phyloP scores from a whole-genome alignment of 345 rosid genomes.

The Melaleuca quinquenervia region DNA sequence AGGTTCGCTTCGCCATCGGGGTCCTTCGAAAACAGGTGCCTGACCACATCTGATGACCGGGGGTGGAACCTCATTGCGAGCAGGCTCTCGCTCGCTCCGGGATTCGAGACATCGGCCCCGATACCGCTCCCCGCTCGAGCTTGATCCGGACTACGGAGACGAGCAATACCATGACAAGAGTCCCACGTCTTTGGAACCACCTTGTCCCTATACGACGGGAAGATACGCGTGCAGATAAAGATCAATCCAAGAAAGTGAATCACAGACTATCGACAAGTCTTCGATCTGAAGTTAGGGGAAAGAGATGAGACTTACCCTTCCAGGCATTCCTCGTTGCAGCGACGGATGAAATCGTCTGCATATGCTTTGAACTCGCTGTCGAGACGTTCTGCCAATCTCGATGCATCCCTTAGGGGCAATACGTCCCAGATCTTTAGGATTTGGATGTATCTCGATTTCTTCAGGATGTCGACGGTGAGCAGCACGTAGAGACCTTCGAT shows the following conservation, averaged over 20 bases:
- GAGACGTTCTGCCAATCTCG: neutral
- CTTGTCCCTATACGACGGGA: neutral
- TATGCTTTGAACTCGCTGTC: neutral
- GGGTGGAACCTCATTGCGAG: neutral
- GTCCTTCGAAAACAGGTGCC: neutral
- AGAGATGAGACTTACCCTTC: neutral
- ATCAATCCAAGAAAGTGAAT: neutral
- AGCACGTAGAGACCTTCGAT: slow-evolving; percentile 19
- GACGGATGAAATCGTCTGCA: neutral
- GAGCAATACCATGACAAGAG: neutral
- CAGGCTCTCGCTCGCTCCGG: neutral
- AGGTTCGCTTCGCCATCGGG: neutral
- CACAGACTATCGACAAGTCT: neutral
- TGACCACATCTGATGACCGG: neutral
- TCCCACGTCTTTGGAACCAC: neutral
- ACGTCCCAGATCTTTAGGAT: neutral
- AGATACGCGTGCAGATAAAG: too few relatives aligned
- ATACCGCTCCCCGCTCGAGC: neutral
- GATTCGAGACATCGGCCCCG: neutral
- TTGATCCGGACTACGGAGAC: neutral
- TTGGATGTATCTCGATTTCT: neutral
- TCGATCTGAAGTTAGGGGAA: neutral
- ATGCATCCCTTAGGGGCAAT: neutral
- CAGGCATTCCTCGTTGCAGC: neutral
- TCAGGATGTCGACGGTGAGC: slow-evolving; percentile 24